Conservation (phyloP, 202 grass and related monocot genomes). For the Saccharum hybrid region DNA sequence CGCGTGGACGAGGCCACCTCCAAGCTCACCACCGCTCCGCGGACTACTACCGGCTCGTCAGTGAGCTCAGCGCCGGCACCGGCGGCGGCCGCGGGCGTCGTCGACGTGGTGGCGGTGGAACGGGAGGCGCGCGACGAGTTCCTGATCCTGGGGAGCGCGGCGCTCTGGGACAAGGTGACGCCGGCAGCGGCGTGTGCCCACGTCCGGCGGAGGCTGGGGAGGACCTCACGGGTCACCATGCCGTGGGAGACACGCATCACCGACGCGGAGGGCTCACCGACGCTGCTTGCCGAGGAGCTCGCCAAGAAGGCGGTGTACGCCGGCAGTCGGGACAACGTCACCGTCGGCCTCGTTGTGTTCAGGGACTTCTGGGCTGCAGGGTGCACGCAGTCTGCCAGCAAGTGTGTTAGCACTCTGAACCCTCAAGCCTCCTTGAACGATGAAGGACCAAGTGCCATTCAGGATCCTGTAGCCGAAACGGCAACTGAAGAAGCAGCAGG, state of each 20-base stretch:
- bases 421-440: no score
- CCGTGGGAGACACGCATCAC: not conserved
- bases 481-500: no score
- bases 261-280: not conserved
- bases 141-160: conserved; percentile 41
- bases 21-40: no score
- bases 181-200: no score
- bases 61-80: not conserved
- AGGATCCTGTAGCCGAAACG: no score
- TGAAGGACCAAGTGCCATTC: no score
- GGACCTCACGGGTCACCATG: not conserved
- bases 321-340: conserved; percentile 18
- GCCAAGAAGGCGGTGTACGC: not conserved
- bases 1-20: not conserved
- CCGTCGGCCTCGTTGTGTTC: conserved; percentile 36
- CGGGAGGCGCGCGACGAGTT: conserved; percentile 30
- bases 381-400: no score
- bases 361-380: not conserved
- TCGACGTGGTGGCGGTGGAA: not conserved
- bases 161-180: conserved; percentile 4
- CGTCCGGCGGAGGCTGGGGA: conserved; percentile 22
- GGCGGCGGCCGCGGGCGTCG: not conserved
- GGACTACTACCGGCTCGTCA: not conserved
- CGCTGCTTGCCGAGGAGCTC: conserved; percentile 14
- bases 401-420: no score